A percentile compares a stretch with the other conserved stretches of the same genome.
These are phyloP conservation scores for Pyrenophora teres DNA, from an alignment of 2,329 filamentous ascomycete species.

Conservation along the genomic window DNA sequence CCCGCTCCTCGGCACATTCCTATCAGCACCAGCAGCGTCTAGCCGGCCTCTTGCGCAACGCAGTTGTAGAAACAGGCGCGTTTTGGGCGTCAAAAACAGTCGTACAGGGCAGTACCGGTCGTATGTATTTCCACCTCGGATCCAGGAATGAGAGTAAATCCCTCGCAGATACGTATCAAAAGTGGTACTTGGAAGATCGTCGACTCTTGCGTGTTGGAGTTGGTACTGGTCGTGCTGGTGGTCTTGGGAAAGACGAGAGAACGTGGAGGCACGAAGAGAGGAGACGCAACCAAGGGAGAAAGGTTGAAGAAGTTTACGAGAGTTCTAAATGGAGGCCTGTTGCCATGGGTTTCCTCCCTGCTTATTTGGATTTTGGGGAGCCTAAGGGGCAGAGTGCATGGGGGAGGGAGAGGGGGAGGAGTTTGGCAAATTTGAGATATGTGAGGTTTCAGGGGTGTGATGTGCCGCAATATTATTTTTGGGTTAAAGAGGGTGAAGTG, in stretches of 20 bases:
- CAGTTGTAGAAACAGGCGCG: slow-evolving; percentile 29
- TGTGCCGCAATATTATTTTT: slow-evolving; percentile 44
- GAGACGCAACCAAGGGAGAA: slow-evolving; percentile 15
- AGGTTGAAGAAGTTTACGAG: slow-evolving; percentile 28
- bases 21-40: slow-evolving; percentile 16
- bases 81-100: slow-evolving; percentile 35
- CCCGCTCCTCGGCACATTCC: slow-evolving; percentile 30
- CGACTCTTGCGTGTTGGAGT: slow-evolving; percentile 4
- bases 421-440: slow-evolving; percentile 32
- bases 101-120: slow-evolving; percentile 34
- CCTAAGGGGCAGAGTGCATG: not conserved
- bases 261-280: slow-evolving; percentile 10
- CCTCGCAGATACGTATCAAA: slow-evolving; percentile 25
- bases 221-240: not conserved
- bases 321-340: slow-evolving; percentile 22
- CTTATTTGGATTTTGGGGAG: slow-evolving; percentile 28
- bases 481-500: slow-evolving; percentile 20
- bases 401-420: not conserved
- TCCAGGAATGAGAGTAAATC: slow-evolving; percentile 6
- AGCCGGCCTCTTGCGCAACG: slow-evolving; percentile 23
- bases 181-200: slow-evolving; percentile 18
- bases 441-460: slow-evolving; percentile 34
- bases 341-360: slow-evolving; percentile 33
- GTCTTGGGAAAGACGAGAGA: slow-evolving; percentile 8
- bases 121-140: slow-evolving; percentile 35